Conservation (phyloP, 176 grass and related monocot species). For the Musa schizocarpa region DNA sequence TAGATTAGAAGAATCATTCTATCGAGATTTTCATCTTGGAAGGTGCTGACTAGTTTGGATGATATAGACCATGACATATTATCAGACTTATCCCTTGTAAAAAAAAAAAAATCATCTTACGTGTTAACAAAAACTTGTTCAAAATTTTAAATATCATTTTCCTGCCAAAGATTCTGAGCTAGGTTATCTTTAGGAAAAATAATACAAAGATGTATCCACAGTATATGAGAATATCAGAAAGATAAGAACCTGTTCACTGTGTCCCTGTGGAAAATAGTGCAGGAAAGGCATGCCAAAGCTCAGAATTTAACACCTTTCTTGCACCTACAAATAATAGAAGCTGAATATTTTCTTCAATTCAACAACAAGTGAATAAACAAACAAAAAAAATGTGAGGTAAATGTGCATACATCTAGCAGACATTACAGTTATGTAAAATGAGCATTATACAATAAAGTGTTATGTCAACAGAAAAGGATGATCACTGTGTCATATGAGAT, state of each 20-base stretch:
- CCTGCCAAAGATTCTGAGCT: too few relatives aligned
- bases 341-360: background rate
- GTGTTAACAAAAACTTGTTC: background rate
- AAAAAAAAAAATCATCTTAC: too few relatives aligned
- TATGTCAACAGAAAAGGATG: background rate
- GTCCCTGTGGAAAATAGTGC: constrained; percentile 91
- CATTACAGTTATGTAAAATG: constrained; percentile 1
- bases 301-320: constrained; percentile 88
- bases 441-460: constrained; percentile 5
- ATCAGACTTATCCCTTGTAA: too few relatives aligned
- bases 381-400: background rate
- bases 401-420: background rate
- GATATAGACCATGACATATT: too few relatives aligned
- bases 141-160: background rate
- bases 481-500: too few relatives aligned
- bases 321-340: constrained; percentile 23
- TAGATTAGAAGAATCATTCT: too few relatives aligned
- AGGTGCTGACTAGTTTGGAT: too few relatives aligned
- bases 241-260: constrained; percentile 76
- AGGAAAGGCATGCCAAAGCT: constrained; percentile 94
- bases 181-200: too few relatives aligned
- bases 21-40: too few relatives aligned
- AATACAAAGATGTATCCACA: background rate
- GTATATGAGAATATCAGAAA: background rate
- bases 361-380: background rate